These are phyloP conservation scores for Umbellularia californica DNA, from an alignment of 164 flowering plant genomes.

Conservation along the genomic window DNA sequence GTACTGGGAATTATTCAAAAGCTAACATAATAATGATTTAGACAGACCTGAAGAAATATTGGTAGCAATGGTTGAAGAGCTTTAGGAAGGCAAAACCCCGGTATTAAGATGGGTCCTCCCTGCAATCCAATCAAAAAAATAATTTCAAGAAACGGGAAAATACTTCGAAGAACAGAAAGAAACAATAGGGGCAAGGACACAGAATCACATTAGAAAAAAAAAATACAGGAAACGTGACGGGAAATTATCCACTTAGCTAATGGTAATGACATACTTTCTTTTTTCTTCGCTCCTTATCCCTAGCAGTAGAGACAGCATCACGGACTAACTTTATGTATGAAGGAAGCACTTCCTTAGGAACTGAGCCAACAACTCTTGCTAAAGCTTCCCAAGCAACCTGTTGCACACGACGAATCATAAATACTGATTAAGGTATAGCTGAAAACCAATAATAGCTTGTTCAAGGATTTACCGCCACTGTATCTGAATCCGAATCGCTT, in stretches of 20 bases:
- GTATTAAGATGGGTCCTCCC: conserved; percentile 89
- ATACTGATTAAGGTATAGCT: conserved; percentile 3
- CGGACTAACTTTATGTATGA: conserved; percentile 87
- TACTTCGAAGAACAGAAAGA: not conserved
- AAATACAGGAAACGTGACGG: not conserved
- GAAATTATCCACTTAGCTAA: not conserved
- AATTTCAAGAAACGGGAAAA: not conserved
- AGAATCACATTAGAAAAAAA: not conserved
- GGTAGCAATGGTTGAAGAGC: conserved; percentile 96
- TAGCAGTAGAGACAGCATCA: conserved; percentile 88
- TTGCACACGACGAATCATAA: conserved; percentile 6
- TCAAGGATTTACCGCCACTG: conserved; percentile 53
- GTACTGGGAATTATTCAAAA: not conserved
- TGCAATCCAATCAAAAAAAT: conserved; percentile 25
- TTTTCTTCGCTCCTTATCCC: conserved; percentile 92
- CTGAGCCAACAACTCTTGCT: conserved; percentile 70
- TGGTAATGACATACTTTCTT: conserved; percentile 45
- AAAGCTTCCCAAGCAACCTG: conserved; percentile 98
- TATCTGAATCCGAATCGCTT: conserved; percentile 83
- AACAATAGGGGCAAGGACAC: not conserved
- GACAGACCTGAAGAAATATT: conserved; percentile 83
- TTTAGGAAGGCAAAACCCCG: conserved; percentile 94
- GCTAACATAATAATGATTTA: not conserved
- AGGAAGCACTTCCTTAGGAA: conserved; percentile 93
- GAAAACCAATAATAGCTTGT: not conserved